A percentile compares a stretch with the other conserved stretches of the same genome.
Conservation (phyloP, 805 yeast species). For the Starmerella potacharoeniae region DNA sequence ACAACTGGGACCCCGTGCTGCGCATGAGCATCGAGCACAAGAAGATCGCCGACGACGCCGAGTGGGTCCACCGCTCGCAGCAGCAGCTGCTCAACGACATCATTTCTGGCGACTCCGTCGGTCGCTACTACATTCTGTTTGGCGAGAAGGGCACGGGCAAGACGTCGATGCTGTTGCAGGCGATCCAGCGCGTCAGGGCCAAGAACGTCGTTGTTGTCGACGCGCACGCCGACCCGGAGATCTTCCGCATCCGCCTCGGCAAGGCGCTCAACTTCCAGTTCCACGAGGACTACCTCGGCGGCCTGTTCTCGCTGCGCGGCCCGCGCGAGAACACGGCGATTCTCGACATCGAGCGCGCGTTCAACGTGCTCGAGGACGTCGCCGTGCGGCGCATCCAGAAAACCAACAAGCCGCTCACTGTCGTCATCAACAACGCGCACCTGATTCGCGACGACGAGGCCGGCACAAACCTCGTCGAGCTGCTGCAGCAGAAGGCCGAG, state of each 20-base stretch:
- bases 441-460: constrained; percentile 65
- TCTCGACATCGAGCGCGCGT: constrained; percentile 72
- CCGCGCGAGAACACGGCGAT: constrained; percentile 67
- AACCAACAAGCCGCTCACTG: constrained; percentile 45
- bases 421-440: constrained; percentile 66
- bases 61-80: constrained; percentile 63
- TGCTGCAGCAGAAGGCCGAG: constrained; percentile 77
- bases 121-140: constrained; percentile 58
- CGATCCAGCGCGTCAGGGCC: constrained; percentile 54
- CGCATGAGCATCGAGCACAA: constrained; percentile 42
- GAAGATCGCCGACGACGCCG: constrained; percentile 20
- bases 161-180: constrained; percentile 60
- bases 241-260: constrained; percentile 65
- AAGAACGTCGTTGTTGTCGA: constrained; percentile 58
- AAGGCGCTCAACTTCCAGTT: constrained; percentile 61
- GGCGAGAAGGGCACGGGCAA: constrained; percentile 88
- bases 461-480: constrained; percentile 57
- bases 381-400: constrained; percentile 38
- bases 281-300: constrained; percentile 74
- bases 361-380: constrained; percentile 60
- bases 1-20: constrained; percentile 53
- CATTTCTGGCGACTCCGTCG: constrained; percentile 49
- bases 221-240: constrained; percentile 79
- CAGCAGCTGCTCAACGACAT: constrained; percentile 55
- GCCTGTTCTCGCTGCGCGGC: constrained; percentile 67